These are phyloP conservation scores for Paecilomyces sp. DNA, from an alignment of 2,329 filamentous ascomycete genomes.

Conservation along the genomic window DNA sequence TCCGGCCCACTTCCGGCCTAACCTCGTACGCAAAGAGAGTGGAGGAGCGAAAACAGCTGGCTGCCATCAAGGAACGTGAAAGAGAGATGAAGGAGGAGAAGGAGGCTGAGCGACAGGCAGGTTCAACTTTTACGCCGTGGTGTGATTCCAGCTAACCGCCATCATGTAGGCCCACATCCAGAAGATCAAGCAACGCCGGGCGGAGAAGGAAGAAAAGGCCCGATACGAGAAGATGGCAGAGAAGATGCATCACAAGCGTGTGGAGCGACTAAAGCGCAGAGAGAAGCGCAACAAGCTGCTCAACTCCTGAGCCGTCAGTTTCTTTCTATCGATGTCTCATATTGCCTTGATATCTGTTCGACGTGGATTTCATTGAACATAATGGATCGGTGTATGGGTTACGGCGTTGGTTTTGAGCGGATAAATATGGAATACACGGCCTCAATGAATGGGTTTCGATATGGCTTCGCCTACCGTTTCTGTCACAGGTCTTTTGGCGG, in stretches of 20 bases:
- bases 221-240: slow-evolving; percentile 89
- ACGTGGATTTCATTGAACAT: not conserved
- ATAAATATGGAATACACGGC: no score
- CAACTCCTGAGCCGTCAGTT: slow-evolving; percentile 27
- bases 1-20: slow-evolving; percentile 72
- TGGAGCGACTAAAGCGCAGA: slow-evolving; percentile 86
- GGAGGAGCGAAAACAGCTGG: slow-evolving; percentile 60
- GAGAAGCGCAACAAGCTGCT: slow-evolving; percentile 73
- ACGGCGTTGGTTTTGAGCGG: not conserved
- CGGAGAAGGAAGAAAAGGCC: slow-evolving; percentile 86
- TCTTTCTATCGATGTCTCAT: not conserved
- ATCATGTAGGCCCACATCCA: slow-evolving; percentile 62
- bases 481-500: not conserved
- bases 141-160: slow-evolving; percentile 2
- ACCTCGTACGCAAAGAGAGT: slow-evolving; percentile 72
- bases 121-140: not conserved
- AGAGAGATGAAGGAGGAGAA: slow-evolving; percentile 96
- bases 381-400: not conserved
- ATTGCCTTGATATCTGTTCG: not conserved
- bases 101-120: slow-evolving; percentile 75
- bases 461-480: not conserved
- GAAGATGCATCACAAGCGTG: slow-evolving; percentile 95
- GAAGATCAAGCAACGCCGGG: slow-evolving; percentile 75
- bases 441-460: not conserved
- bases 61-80: slow-evolving; percentile 83